Evolutionary conservation across 169 alveolate species (phyloP).

Genomic region (Eimeria nieschulzi): DNA sequence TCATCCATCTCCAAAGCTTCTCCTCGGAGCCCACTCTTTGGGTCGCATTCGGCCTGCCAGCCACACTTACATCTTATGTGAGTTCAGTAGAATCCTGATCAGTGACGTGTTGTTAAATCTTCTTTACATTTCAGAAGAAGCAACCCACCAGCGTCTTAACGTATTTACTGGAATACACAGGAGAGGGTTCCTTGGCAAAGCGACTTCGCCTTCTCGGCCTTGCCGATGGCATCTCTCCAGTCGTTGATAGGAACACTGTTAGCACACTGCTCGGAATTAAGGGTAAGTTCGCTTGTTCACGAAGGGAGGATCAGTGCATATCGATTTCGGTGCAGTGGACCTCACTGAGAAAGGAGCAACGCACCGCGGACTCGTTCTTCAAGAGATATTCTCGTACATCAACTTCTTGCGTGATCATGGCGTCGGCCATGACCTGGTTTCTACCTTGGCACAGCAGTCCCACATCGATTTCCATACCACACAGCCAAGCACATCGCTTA

Average conservation of each 20-base stretch:
- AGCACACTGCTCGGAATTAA: slow-evolving; percentile 70
- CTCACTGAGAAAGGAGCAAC: slow-evolving; percentile 68
- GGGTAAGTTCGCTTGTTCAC: slow-evolving; percentile 27
- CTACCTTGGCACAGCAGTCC: slow-evolving; percentile 71
- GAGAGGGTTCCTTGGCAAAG: slow-evolving; percentile 74
- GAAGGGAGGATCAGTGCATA: not conserved
- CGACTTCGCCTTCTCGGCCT: slow-evolving; percentile 73
- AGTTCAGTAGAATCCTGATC: not conserved
- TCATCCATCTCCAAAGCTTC: slow-evolving; percentile 76
- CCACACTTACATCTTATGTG: slow-evolving; percentile 70
- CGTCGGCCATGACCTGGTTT: slow-evolving; percentile 49
- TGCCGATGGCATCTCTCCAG: slow-evolving; percentile 66
- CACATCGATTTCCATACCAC: slow-evolving; percentile 70
- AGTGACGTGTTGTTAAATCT: not conserved
- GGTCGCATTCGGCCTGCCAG: slow-evolving; percentile 76
- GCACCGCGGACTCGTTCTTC: slow-evolving; percentile 67
- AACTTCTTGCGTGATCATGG: slow-evolving; percentile 70
- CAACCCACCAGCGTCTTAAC: slow-evolving; percentile 75
- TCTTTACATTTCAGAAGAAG: slow-evolving; percentile 24
- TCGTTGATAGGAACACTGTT: slow-evolving; percentile 59
- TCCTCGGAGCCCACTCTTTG: slow-evolving; percentile 71
- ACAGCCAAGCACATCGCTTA: slow-evolving; percentile 57
- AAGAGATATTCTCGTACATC: slow-evolving; percentile 66
- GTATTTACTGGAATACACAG: slow-evolving; percentile 73
- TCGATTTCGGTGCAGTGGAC: slow-evolving; percentile 48